Evolutionary conservation across 257 asterid genomes (phyloP), one percentile per base, ranked within the genome.

Genomic region (Mitragyna speciosa): DNA sequence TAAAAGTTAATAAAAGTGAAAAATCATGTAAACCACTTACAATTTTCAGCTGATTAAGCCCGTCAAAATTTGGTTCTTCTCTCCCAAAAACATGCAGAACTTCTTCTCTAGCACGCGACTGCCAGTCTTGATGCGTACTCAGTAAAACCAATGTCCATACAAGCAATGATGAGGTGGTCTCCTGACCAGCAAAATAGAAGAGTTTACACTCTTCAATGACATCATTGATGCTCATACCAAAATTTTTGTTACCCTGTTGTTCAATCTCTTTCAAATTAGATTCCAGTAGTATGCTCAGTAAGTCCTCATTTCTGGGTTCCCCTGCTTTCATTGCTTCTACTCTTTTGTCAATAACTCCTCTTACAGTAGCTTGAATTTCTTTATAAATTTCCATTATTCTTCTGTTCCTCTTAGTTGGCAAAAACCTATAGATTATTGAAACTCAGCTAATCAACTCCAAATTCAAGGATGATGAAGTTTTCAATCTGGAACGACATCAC

Each of bases 101-200:
- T 65, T 81, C 84, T 70, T 81, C 78, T 71, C 81, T 77, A 64
- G 84, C 84, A 7, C 70, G 75, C 14, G 49, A 51, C 56, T 81
- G 84, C 84, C 84, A 81, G 43, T 69, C 78, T 30, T 72, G 80
- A 70, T 79, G 78, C 10, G 16, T 48, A 72, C 86, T 58, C 73
- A 81, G 61, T 61, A 81, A 17, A 63, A 81, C 43, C 67, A 81
- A 28, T 22, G 84, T 70, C 81, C 81, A 81, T 10, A 75, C 76
- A 58, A 83, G 82, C 61, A 78, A 20, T 3, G 58, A 68, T 22
- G 86, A 78, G 17, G 80, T 83, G 12, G 82, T 78, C 16, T 83
- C 81, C 51, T 83, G 86, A 26, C 86, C 84, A 61, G 82, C 84
- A 76, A 79, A 33, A 45, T 76, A 77, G 63, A 83, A 83, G 28